A percentile compares a stretch with the other conserved stretches of the same genome.
phyloP scores from a whole-genome alignment of 1,139 yeast genomes.

The Zygotorulaspora mrakii region DNA sequence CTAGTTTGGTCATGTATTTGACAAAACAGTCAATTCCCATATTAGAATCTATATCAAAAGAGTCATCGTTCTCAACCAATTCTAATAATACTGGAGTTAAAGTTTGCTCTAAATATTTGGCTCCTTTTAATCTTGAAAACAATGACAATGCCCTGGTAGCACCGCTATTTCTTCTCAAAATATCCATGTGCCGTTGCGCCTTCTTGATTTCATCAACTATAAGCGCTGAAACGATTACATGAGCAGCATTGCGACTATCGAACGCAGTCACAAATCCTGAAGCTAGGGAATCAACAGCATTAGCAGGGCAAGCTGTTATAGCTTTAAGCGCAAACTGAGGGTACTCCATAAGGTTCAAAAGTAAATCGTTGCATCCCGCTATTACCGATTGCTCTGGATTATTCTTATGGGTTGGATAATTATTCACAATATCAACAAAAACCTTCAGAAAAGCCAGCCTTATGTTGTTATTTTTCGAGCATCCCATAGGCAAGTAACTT shows the following conservation, averaged over 20 bases:
- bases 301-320: slow-evolving; percentile 52
- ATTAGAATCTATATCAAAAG: slow-evolving; percentile 59
- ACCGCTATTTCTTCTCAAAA: slow-evolving; percentile 76
- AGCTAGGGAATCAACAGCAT: slow-evolving; percentile 71
- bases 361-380: slow-evolving; percentile 31
- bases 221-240: slow-evolving; percentile 53
- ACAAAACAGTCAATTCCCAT: slow-evolving; percentile 52
- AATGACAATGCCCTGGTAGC: slow-evolving; percentile 74
- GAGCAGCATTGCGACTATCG: slow-evolving; percentile 51
- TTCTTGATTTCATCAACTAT: slow-evolving; percentile 59
- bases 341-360: slow-evolving; percentile 25
- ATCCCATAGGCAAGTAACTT: slow-evolving; percentile 74
- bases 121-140: slow-evolving; percentile 65
- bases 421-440: slow-evolving; percentile 60
- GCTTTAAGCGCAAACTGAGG: slow-evolving; percentile 39
- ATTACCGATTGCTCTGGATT: slow-evolving; percentile 34
- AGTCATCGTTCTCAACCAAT: slow-evolving; percentile 48
- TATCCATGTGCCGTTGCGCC: slow-evolving; percentile 63
- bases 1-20: slow-evolving; percentile 53
- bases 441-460: slow-evolving; percentile 73
- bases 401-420: slow-evolving; percentile 37
- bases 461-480: slow-evolving; percentile 61
- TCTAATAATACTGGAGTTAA: slow-evolving; percentile 55
- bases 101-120: slow-evolving; percentile 50
- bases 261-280: slow-evolving; percentile 63